Conservation (phyloP, 2,329 filamentous ascomycete genomes). For the Periconia sp. region DNA sequence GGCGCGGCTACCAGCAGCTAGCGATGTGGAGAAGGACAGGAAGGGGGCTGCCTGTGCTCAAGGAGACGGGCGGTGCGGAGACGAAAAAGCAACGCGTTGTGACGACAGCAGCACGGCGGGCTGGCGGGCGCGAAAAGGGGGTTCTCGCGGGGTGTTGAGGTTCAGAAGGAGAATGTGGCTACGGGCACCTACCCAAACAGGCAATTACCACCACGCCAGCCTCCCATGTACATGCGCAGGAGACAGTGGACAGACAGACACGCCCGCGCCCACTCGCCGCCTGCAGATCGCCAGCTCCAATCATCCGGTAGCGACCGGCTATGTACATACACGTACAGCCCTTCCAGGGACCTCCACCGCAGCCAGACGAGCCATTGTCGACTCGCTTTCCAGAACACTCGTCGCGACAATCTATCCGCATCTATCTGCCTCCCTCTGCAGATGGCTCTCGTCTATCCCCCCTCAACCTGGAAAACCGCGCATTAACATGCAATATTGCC, state of each 20-base stretch:
- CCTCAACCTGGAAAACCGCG: conserved; percentile 4
- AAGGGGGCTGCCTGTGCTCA: conserved; percentile 9
- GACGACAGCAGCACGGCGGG: background rate
- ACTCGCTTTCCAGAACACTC: background rate
- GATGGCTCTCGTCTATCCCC: background rate
- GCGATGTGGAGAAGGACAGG: conserved; percentile 3
- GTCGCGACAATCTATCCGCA: too few species aligned
- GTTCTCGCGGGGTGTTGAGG: background rate
- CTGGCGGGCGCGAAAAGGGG: conserved; percentile 9
- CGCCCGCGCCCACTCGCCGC: conserved; percentile 3
- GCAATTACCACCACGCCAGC: too few species aligned
- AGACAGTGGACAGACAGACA: too few species aligned
- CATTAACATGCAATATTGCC: conserved; percentile 4
- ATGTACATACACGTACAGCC: too few species aligned
- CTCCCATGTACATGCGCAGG: too few species aligned
- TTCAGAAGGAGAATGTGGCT: conserved; percentile 1
- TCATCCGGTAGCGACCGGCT: conserved; percentile 12
- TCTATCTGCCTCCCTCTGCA: too few species aligned
- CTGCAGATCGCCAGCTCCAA: conserved; percentile 11
- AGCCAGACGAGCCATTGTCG: conserved; percentile 2
- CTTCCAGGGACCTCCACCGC: too few species aligned
- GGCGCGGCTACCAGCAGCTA: background rate
- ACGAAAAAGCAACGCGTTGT: background rate
- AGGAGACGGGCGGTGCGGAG: background rate
- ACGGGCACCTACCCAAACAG: conserved; percentile 7